Conservation (phyloP, 305 asterid genomes). For the Ilex paraguariensis region DNA sequence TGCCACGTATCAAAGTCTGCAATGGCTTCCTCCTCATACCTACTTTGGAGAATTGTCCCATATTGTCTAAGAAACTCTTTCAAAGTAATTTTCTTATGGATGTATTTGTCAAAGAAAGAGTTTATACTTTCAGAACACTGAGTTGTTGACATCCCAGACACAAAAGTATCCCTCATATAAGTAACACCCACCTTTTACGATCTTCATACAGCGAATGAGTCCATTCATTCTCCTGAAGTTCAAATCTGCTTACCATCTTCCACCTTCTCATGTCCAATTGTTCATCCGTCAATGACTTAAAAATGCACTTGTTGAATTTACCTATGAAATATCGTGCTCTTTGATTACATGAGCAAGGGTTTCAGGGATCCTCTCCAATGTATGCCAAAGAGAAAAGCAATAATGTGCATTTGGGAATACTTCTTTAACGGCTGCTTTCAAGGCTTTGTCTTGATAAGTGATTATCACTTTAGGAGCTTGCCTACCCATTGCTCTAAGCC, state of each 20-base stretch:
- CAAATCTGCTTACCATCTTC: too few relatives aligned
- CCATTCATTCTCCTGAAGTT: slow-evolving; percentile 61
- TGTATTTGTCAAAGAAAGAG: slow-evolving; percentile 77
- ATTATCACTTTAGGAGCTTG: slow-evolving; percentile 73
- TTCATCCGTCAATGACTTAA: too few relatives aligned
- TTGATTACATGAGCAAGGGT: slow-evolving; percentile 57
- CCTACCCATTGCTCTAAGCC: slow-evolving; percentile 37
- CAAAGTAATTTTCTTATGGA: slow-evolving; percentile 72
- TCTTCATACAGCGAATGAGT: slow-evolving; percentile 45
- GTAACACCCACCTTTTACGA: slow-evolving; percentile 41
- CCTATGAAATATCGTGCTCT: slow-evolving; percentile 54
- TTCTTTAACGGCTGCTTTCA: slow-evolving; percentile 66
- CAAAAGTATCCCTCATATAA: slow-evolving; percentile 62
- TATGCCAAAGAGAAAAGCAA: slow-evolving; percentile 84
- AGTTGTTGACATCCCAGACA: slow-evolving; percentile 74
- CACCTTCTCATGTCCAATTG: too few relatives aligned
- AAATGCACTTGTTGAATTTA: slow-evolving; percentile 28
- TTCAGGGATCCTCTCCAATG: slow-evolving; percentile 66
- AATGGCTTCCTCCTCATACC: slow-evolving; percentile 86
- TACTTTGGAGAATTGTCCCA: slow-evolving; percentile 62
- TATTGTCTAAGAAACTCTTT: slow-evolving; percentile 86
- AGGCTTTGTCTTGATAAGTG: slow-evolving; percentile 63
- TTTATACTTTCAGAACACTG: slow-evolving; percentile 15
- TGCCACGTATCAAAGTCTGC: slow-evolving; percentile 90
- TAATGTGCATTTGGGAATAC: slow-evolving; percentile 66